These are phyloP conservation scores for Pythium apleroticum DNA, from an alignment of 352 stramenopile species.

Conservation along the genomic window DNA sequence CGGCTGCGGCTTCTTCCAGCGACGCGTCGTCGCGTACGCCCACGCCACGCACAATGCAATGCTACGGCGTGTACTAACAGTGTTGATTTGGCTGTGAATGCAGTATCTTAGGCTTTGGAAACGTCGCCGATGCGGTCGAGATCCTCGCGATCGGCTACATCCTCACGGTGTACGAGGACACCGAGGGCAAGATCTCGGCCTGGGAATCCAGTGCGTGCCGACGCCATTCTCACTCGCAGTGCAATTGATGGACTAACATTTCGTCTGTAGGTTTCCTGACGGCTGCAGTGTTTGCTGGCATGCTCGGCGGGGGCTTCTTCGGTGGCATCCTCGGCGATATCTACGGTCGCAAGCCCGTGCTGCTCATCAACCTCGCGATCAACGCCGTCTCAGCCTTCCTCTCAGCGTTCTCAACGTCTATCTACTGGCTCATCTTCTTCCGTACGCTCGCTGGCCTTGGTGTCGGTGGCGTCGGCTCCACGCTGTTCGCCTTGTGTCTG, in stretches of 20 bases:
- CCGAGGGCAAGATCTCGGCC: slow-evolving; percentile 58
- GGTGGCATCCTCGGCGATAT: slow-evolving; percentile 75
- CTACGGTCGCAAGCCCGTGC: slow-evolving; percentile 76
- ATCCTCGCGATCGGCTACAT: slow-evolving; percentile 91
- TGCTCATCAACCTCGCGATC: slow-evolving; percentile 76
- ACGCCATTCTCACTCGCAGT: neutral
- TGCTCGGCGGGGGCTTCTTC: slow-evolving; percentile 81
- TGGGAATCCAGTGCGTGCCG: slow-evolving; percentile 67
- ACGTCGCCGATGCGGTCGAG: slow-evolving; percentile 89
- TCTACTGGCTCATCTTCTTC: slow-evolving; percentile 81
- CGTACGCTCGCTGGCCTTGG: slow-evolving; percentile 56
- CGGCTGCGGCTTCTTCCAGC: slow-evolving; percentile 71
- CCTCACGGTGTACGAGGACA: slow-evolving; percentile 70
- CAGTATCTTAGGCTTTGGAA: slow-evolving; percentile 78
- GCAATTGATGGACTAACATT: neutral
- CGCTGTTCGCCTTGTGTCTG: slow-evolving; percentile 82
- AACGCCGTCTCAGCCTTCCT: slow-evolving; percentile 76
- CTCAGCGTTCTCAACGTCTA: slow-evolving; percentile 68
- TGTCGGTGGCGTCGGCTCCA: slow-evolving; percentile 86
- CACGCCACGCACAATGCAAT: slow-evolving; percentile 26
- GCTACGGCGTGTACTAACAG: neutral
- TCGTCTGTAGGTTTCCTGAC: slow-evolving; percentile 72
- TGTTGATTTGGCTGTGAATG: neutral
- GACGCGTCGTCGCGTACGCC: slow-evolving; percentile 63
- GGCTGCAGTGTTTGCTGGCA: slow-evolving; percentile 87